Evolutionary conservation across 345 rosid species (phyloP).

Genomic region (Linum tenue): DNA sequence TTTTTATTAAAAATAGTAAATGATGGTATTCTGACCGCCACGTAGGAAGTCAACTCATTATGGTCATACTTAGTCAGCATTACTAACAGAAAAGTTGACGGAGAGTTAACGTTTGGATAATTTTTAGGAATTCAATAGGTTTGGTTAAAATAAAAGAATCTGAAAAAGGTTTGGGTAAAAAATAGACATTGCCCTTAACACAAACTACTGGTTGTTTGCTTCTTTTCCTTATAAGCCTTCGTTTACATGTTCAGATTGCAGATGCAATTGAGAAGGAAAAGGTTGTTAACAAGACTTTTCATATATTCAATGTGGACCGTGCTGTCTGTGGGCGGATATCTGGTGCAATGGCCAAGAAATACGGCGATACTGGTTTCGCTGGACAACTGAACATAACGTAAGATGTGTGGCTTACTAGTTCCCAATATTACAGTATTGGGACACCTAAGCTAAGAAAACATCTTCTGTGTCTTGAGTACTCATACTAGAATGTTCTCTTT

Average conservation of each 20-base stretch:
- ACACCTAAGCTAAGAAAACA: background rate
- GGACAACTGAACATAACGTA: conserved; percentile 95
- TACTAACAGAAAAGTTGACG: too few relatives aligned
- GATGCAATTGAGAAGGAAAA: conserved; percentile 85
- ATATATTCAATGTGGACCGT: conserved; percentile 86
- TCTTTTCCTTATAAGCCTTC: too few relatives aligned
- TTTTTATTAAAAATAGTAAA: too few relatives aligned
- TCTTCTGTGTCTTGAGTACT: background rate
- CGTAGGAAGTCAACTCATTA: too few relatives aligned
- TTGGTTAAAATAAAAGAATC: too few relatives aligned
- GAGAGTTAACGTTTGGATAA: too few relatives aligned
- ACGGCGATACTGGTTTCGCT: conserved; percentile 97
- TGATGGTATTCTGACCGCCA: too few relatives aligned
- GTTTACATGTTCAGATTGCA: conserved; percentile 40
- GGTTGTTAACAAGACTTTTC: conserved; percentile 54
- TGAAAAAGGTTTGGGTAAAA: too few relatives aligned
- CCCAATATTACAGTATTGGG: background rate
- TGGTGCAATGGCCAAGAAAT: conserved; percentile 87
- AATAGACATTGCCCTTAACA: too few relatives aligned
- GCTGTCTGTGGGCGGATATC: conserved; percentile 93
- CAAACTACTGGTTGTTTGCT: too few relatives aligned
- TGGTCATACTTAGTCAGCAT: too few relatives aligned
- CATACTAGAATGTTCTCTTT: conserved; percentile 18
- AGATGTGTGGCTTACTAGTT: conserved; percentile 22
- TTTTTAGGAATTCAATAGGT: too few relatives aligned